Evolutionary conservation across 805 yeast genomes (phyloP), one percentile per base, ranked within the genome.

Genomic region (Saccharomycopsis lassenensis): DNA sequence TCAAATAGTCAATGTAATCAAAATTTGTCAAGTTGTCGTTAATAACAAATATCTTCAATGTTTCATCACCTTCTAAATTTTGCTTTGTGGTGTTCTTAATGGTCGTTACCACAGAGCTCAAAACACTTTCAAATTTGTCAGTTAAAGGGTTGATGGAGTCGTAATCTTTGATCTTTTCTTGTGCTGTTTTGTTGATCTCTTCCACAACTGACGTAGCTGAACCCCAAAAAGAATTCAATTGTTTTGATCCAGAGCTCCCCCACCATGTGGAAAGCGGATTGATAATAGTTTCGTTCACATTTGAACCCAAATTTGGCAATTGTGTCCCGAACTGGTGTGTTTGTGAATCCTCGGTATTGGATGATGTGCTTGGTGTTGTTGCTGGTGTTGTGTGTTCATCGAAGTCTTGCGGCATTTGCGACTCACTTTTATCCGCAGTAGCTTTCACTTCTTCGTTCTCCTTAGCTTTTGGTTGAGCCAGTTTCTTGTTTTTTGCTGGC

Each of bases 191-290:
- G 11, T 35, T 26, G 23, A 42, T 21, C 16, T 41, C 47, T 25
- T 48, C 54, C 22, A 49, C 55, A 21, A 47, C 51, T 26, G 57
- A 58, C 4, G 77, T 58, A 16, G 85, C 77, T 8, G 77, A 65
- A 7, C 74, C 81, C 85, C 86, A 79, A 10, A 81, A 46, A 5
- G 75, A 74, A 4, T 70, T 65, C 2, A 78, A 84, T 19, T 73
- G 72, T 2, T 68, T 62, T 2, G 85, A 73, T 0, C 87, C 87
- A 29, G 74, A 74, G 1, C 64, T 63, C 2, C 72, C 69, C 85
- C 86, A 79, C 91, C 93, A 81, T 25, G 65, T 71, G 3, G 85
- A 65, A 33, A 80, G 57, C 2, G 83, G 67, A n/a, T n/a, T n/a
- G n/a, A n/a, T n/a, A n/a, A n/a, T n/a, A n/a, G n/a, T n/a, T n/a